A percentile compares a stretch with the other conserved stretches of the same genome.
These are phyloP conservation scores for Cronartium quercuum DNA, from an alignment of 1,284 basidiomycete genomes.

Conservation along the genomic window DNA sequence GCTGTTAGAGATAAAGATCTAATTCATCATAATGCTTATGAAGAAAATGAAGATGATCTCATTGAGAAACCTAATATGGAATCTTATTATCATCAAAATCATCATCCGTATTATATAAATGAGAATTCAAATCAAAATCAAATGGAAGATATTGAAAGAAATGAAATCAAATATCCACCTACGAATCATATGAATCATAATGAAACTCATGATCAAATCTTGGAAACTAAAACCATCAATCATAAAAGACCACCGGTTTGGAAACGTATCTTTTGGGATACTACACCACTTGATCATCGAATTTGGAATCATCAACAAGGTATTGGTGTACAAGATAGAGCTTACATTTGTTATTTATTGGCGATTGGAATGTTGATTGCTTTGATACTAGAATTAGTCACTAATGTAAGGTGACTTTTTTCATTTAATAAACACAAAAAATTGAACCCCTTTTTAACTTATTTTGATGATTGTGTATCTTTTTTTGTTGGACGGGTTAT, in stretches of 20 bases:
- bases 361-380: conserved; percentile 28
- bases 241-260: conserved; percentile 28
- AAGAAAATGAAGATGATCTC: neutral
- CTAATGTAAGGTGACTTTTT: conserved; percentile 12
- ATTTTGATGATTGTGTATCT: neutral
- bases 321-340: conserved; percentile 23
- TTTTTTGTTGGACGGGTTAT: neutral
- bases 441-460: neutral
- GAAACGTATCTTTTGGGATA: conserved; percentile 38
- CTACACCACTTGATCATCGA: conserved; percentile 7
- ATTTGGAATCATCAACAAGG: conserved; percentile 25
- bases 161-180: conserved; percentile 8
- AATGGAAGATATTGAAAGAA: neutral
- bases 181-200: neutral
- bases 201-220: neutral
- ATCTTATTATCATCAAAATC: neutral
- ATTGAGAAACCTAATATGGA: neutral
- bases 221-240: neutral
- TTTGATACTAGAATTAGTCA: conserved; percentile 30
- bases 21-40: neutral
- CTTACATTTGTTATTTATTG: conserved; percentile 24
- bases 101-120: neutral
- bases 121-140: neutral
- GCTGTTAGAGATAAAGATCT: neutral
- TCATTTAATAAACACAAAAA: neutral